These are phyloP conservation scores for Rusavskia elegans DNA, from an alignment of 495 filamentous ascomycete species.

Conservation along the genomic window DNA sequence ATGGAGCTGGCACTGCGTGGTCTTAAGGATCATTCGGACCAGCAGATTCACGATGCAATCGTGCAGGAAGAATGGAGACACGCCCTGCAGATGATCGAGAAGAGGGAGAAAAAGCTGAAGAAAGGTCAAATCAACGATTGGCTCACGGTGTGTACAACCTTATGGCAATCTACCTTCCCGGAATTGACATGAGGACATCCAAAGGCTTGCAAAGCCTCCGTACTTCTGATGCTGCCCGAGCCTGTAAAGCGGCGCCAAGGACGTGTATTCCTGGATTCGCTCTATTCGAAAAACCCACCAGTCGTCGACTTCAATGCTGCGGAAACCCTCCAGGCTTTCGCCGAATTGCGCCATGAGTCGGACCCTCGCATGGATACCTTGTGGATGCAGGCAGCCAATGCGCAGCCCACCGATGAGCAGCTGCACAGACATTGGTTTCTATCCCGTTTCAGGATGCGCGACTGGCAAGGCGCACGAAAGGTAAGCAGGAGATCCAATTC, in stretches of 20 bases:
- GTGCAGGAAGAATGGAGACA: neutral
- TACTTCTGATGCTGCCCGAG: conserved; percentile 30
- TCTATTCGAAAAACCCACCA: conserved; percentile 31
- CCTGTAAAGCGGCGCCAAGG: conserved; percentile 26
- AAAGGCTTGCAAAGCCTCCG: conserved; percentile 37
- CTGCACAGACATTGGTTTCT: conserved; percentile 40
- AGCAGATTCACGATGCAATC: neutral
- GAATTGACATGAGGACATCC: neutral
- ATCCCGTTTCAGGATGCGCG: conserved; percentile 26
- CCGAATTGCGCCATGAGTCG: conserved; percentile 20
- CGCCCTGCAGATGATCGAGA: neutral
- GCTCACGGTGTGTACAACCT: neutral
- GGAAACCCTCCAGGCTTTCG: conserved; percentile 27
- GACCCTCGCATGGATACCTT: conserved; percentile 19
- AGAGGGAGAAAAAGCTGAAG: neutral
- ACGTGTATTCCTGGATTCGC: conserved; percentile 27
- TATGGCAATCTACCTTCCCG: neutral
- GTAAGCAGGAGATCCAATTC: conserved; percentile 13
- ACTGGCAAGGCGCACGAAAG: conserved; percentile 45
- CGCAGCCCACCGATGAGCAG: conserved; percentile 30
- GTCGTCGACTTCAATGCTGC: conserved; percentile 31
- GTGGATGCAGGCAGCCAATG: conserved; percentile 41
- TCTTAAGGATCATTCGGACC: neutral
- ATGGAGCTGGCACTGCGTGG: neutral
- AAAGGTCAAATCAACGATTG: neutral